These are phyloP conservation scores for Geotrichum carabidarum DNA, from an alignment of 1,139 yeast species.

Conservation along the genomic window DNA sequence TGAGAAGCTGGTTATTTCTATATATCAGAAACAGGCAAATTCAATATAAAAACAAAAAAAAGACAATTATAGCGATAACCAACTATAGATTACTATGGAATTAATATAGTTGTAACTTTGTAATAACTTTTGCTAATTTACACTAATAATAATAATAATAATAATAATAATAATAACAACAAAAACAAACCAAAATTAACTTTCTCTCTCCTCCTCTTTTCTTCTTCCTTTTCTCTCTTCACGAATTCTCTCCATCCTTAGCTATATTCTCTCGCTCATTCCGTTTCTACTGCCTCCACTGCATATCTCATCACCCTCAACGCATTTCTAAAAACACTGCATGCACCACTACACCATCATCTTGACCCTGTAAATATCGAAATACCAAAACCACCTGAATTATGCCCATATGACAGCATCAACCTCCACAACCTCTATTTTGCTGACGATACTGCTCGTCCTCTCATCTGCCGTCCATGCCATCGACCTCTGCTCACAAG, in stretches of 20 bases:
- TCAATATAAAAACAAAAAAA: too few relatives aligned
- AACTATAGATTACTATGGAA: too few relatives aligned
- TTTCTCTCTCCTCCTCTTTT: not conserved
- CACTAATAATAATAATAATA: too few relatives aligned
- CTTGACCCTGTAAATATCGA: not conserved
- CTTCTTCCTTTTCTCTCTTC: not conserved
- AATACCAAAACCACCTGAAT: not conserved
- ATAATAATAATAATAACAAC: too few relatives aligned
- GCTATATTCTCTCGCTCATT: not conserved
- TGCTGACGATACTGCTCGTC: not conserved
- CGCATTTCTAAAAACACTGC: not conserved
- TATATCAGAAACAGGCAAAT: too few relatives aligned
- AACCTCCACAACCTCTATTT: not conserved
- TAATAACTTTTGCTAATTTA: too few relatives aligned
- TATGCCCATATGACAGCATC: not conserved
- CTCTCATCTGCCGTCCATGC: not conserved
- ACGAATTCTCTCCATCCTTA: not conserved
- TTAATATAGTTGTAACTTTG: too few relatives aligned
- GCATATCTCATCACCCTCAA: not conserved
- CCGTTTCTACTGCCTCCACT: not conserved
- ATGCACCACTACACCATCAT: not conserved
- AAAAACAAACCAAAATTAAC: not conserved
- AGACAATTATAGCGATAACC: too few relatives aligned
- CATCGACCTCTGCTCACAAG: slow-evolving; percentile 43
- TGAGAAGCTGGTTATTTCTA: too few relatives aligned